These are phyloP conservation scores for Yamadazyma triangularis DNA, from an alignment of 1,139 yeast genomes.

Conservation along the genomic window DNA sequence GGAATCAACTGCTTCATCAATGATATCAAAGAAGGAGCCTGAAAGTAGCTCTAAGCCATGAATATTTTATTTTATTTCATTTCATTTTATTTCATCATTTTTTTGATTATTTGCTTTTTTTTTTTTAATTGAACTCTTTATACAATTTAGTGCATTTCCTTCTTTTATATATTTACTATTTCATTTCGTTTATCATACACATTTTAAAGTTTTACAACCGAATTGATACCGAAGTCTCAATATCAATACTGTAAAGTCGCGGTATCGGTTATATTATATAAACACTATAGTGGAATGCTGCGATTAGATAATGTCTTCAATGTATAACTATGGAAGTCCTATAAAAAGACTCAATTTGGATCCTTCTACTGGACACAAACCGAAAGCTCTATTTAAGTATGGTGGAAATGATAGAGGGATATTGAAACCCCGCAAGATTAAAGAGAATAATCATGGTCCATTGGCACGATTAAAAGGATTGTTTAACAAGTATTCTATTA, in stretches of 20 bases:
- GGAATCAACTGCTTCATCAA: constrained; percentile 6
- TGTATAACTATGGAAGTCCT: constrained; percentile 6
- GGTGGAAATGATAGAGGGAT: neutral
- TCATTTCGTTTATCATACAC: no score
- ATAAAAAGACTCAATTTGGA: neutral
- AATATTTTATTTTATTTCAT: no score
- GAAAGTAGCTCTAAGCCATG: neutral
- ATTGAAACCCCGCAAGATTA: constrained; percentile 1
- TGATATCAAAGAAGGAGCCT: neutral
- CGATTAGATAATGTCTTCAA: neutral
- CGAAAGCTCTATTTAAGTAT: constrained; percentile 7
- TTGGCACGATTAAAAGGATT: constrained; percentile 8
- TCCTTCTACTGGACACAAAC: constrained; percentile 1
- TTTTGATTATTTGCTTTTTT: no score
- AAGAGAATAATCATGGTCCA: constrained; percentile 8
- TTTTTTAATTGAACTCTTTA: no score
- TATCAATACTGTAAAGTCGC: no score
- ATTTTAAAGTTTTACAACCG: no score
- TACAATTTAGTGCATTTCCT: no score
- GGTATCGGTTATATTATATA: no score
- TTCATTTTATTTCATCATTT: no score
- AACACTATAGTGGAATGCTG: no score
- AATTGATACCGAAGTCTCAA: no score
- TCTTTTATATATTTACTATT: no score
- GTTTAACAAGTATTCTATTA: constrained; percentile 10